These are phyloP conservation scores for Populus ilicifolia DNA, from an alignment of 345 rosid species.

Conservation along the genomic window DNA sequence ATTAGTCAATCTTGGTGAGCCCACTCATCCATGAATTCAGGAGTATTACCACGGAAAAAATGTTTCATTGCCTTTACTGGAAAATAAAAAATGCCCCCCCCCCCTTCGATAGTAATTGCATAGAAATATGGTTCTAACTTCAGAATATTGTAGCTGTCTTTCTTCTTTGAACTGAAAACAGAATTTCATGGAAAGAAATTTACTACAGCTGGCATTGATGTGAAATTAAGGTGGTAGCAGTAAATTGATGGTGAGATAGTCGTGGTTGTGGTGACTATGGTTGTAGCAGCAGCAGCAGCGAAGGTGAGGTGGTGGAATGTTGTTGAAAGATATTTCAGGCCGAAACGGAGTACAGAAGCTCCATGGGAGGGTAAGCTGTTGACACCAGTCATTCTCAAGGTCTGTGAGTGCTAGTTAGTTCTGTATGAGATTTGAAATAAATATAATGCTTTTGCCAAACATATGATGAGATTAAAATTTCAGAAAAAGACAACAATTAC, in stretches of 20 bases:
- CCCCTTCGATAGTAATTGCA: not conserved
- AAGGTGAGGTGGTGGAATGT: no score
- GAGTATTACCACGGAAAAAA: no score
- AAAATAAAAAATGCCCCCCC: not conserved
- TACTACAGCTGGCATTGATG: no score
- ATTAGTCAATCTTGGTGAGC: not conserved
- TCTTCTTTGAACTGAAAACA: not conserved
- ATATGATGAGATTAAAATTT: not conserved
- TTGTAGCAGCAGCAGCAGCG: no score
- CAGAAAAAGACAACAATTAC: not conserved
- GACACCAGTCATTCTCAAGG: not conserved
- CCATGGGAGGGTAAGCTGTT: not conserved
- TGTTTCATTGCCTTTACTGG: not conserved
- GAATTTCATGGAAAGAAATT: not conserved
- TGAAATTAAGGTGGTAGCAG: no score
- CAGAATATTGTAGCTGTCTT: not conserved
- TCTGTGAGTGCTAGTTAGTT: no score
- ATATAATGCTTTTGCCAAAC: not conserved
- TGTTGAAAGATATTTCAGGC: no score
- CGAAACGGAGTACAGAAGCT: not conserved
- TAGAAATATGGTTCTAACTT: not conserved
- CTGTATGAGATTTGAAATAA: not conserved
- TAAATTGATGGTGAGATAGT: no score
- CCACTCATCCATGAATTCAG: no score
- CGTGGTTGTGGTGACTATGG: no score